Percentiles rank a stretch among this genome's conserved stretches.
Evolutionary conservation across 2,329 filamentous ascomycete genomes (phyloP).

Genomic region (Pseudogymnoascus sp.): DNA sequence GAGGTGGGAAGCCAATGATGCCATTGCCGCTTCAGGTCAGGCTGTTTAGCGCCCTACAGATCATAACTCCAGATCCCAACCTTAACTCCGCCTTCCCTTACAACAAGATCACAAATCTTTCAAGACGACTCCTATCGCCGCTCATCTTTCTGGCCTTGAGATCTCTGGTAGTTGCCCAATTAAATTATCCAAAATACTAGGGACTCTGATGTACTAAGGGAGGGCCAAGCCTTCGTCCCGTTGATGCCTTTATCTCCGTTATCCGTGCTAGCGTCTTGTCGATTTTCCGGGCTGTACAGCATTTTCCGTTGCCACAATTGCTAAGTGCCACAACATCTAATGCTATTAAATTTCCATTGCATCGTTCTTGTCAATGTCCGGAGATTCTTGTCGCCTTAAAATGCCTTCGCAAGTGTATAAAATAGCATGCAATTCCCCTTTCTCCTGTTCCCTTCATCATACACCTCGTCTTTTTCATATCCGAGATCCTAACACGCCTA

Average conservation of each 20-base stretch:
- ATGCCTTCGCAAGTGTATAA: conserved; percentile 15
- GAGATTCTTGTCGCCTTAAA: conserved; percentile 13
- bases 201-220: background rate
- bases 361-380: conserved; percentile 13
- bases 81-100: background rate
- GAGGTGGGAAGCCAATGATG: background rate
- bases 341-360: conserved; percentile 11
- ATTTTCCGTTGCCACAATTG: conserved; percentile 9
- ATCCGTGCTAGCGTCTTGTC: conserved; percentile 13
- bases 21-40: conserved; percentile 9
- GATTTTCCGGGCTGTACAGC: conserved; percentile 15
- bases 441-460: conserved; percentile 9
- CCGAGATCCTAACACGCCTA: background rate
- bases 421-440: conserved; percentile 11
- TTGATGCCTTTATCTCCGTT: conserved; percentile 12
- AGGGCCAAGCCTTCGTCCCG: background rate
- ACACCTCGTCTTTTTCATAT: conserved; percentile 6
- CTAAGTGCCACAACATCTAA: conserved; percentile 4
- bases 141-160: background rate
- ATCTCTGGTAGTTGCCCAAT: background rate
- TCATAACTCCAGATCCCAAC: background rate
- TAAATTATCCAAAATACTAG: background rate
- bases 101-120: background rate
- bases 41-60: background rate
- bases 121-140: background rate